phyloP scores from a whole-genome alignment of 225 moss, liverwort and hornwort genomes.

The Asterella californica region DNA sequence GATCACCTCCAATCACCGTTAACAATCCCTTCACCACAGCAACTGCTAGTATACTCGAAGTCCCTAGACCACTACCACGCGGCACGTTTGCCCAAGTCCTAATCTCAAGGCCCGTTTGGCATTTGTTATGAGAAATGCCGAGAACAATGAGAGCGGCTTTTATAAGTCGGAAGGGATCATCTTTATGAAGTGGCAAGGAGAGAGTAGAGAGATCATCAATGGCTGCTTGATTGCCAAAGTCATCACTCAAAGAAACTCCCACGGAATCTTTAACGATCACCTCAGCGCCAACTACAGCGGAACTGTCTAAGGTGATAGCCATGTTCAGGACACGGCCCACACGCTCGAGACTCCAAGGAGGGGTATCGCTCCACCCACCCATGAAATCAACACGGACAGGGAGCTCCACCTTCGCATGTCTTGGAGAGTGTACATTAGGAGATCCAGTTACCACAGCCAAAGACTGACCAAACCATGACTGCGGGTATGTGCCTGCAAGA shows the following conservation, averaged over 20 bases:
- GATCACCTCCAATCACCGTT: constrained; percentile 41
- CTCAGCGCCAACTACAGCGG: constrained; percentile 52
- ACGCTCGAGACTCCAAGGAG: constrained; percentile 67
- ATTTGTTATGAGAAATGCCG: constrained; percentile 31
- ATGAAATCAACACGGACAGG: constrained; percentile 70
- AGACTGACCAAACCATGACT: not conserved
- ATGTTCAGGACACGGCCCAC: constrained; percentile 67
- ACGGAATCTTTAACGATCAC: constrained; percentile 27
- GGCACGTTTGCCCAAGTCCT: constrained; percentile 60
- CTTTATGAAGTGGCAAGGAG: constrained; percentile 39
- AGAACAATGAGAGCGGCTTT: constrained; percentile 70
- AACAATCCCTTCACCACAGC: constrained; percentile 65
- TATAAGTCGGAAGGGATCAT: constrained; percentile 62
- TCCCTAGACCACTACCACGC: constrained; percentile 73
- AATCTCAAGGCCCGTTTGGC: constrained; percentile 41
- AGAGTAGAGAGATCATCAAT: constrained; percentile 40
- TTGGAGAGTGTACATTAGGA: not conserved
- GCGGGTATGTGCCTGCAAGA: not conserved
- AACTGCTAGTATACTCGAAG: constrained; percentile 69
- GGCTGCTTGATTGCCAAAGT: constrained; percentile 30
- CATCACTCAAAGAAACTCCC: constrained; percentile 52
- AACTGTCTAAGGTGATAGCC: constrained; percentile 56
- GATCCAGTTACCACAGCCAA: not conserved
- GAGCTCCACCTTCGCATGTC: constrained; percentile 47
- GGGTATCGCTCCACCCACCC: constrained; percentile 82